Conservation (phyloP, 306 rosid genomes). For the Vigna nakashimae region DNA sequence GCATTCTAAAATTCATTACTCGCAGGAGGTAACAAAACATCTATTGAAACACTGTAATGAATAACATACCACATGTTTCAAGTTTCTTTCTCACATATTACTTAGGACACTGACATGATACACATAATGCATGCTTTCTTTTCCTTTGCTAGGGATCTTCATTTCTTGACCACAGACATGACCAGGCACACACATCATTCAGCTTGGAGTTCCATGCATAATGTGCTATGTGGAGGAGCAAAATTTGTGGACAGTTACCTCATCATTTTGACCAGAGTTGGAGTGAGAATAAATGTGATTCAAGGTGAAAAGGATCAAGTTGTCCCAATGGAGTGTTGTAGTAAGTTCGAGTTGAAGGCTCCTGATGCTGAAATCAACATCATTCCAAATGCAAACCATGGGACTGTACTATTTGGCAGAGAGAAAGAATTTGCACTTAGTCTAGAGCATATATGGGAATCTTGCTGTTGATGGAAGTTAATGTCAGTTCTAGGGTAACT, state of each 20-base stretch:
- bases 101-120: neutral
- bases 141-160: conserved; percentile 55
- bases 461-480: conserved; percentile 29
- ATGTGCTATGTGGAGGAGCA: conserved; percentile 84
- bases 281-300: conserved; percentile 59
- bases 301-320: conserved; percentile 73
- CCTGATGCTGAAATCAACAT: conserved; percentile 61
- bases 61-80: conserved; percentile 2
- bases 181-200: conserved; percentile 90
- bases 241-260: conserved; percentile 60
- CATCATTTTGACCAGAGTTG: conserved; percentile 50
- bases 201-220: conserved; percentile 90
- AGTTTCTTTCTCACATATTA: conserved; percentile 25
- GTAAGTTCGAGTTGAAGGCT: conserved; percentile 57
- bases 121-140: neutral
- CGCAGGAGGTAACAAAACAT: conserved; percentile 57
- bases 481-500: neutral
- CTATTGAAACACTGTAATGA: neutral
- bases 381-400: conserved; percentile 63
- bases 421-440: conserved; percentile 56
- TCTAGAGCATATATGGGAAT: conserved; percentile 60
- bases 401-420: conserved; percentile 64
- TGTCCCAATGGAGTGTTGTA: conserved; percentile 63
- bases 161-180: conserved; percentile 57
- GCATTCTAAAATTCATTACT: conserved; percentile 54